Evolutionary conservation across 805 yeast genomes (phyloP).

Genomic region (Starmerella sirachaensis): DNA sequence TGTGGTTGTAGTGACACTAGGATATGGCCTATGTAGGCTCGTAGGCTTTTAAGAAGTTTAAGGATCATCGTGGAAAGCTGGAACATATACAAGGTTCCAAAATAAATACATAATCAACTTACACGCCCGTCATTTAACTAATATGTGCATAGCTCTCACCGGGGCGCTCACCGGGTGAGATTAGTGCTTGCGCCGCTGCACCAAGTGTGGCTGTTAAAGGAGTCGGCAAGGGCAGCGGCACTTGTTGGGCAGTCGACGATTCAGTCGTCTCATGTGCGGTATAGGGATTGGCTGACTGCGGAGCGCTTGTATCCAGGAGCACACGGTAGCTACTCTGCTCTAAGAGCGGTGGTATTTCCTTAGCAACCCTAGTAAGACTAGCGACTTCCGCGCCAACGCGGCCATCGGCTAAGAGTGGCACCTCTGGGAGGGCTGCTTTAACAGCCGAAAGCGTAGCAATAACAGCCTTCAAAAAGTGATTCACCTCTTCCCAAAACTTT

Average conservation of each 20-base stretch:
- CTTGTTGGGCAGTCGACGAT: background rate
- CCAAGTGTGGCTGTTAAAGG: constrained; percentile 33
- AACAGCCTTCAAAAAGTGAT: constrained; percentile 67
- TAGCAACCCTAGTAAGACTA: constrained; percentile 72
- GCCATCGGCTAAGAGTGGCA: constrained; percentile 68
- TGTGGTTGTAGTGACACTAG: constrained; percentile 59
- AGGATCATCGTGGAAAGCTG: no score
- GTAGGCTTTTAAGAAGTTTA: constrained; percentile 34
- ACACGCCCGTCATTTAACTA: background rate
- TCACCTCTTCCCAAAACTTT: constrained; percentile 75
- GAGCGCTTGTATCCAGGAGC: constrained; percentile 14
- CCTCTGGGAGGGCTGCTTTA: constrained; percentile 66
- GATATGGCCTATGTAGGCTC: constrained; percentile 58
- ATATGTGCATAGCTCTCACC: background rate
- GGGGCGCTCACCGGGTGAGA: constrained; percentile 16
- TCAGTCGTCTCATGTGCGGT: no score
- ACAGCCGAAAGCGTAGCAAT: constrained; percentile 75
- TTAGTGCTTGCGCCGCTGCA: constrained; percentile 31
- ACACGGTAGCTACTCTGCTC: constrained; percentile 48
- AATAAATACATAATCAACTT: background rate
- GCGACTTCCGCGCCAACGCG: constrained; percentile 56
- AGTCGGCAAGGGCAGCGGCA: constrained; percentile 27
- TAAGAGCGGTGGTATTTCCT: constrained; percentile 77
- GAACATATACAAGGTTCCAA: background rate
- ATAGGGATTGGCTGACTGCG: constrained; percentile 1